Base-by-base conservation (phyloP, 805 yeast genomes). In the Jamesozyma lodderae region DNA sequence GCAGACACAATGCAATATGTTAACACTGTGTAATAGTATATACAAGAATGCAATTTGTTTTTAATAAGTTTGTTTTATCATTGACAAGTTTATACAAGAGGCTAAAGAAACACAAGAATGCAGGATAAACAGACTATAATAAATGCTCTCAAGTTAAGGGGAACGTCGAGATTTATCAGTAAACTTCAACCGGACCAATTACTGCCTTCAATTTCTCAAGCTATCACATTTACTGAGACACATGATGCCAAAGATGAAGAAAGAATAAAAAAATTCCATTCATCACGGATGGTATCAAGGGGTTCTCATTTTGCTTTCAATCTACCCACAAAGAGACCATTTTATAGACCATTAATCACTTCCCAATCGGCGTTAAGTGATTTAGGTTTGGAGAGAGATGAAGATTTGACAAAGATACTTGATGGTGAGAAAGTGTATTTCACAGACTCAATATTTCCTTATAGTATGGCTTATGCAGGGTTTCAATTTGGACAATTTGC, bases 401-500 rank as follows among this genome's bases (percentile, higher is more conserved):
- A 67, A 0, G 63, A 60, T 6, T 79, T 73, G 46, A 69, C 68
- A 40, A 61, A 70, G 21, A 59, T 83, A 2, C 74, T 82, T 4
- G 68, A 78, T 40, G 96, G 96, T 1, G 65, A 73, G 28, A 49
- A 60, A n/a, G 46, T 71, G 1, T 50, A 60, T 26, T 63, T 64
- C 14, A 47, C 52, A 5, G 69, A 53, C 7, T 15, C 32, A 16
- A 70, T 81, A 1, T 75, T 75, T 47, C 97, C 98, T 0, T 90
- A 82, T 60, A 75, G 96, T 10, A 88, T 82, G 58, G 84, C 90
- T 0, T 90, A 90, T 59, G 95, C 97, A 1, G 98, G 98, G 1
- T 86, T 81, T 70, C 98, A 90, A 55, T 90, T 92, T 66, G 97
- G 98, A 3, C 76, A 75, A 46, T 90, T 90, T 75, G 96, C 96